Conservation (phyloP, 495 filamentous ascomycete species). For the Clavariopsis aquatica region DNA sequence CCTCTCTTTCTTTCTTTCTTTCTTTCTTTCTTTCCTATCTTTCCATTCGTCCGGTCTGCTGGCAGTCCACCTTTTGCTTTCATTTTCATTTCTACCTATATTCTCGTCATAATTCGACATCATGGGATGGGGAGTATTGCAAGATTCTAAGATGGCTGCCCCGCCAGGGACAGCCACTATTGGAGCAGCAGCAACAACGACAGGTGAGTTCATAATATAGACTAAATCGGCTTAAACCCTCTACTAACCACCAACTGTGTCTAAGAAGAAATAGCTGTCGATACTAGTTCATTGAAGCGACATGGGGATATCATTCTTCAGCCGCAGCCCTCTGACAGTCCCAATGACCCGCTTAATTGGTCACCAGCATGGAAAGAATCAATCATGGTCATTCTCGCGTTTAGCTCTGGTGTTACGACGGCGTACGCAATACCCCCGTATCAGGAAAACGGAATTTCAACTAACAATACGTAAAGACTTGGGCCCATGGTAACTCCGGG, state of each 20-base stretch:
- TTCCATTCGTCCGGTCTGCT: constrained; percentile 19
- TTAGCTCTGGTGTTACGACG: constrained; percentile 35
- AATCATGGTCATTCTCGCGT: constrained; percentile 35
- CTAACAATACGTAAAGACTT: constrained; percentile 44
- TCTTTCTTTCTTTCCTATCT: background rate
- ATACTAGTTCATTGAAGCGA: constrained; percentile 23
- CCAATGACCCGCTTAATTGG: constrained; percentile 92
- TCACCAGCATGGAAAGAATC: constrained; percentile 33
- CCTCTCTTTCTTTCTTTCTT: background rate
- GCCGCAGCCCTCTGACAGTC: constrained; percentile 86
- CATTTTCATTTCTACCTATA: constrained; percentile 3
- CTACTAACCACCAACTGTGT: background rate
- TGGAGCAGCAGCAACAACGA: constrained; percentile 13
- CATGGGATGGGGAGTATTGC: constrained; percentile 32
- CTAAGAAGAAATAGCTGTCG: constrained; percentile 6
- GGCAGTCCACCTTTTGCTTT: constrained; percentile 22
- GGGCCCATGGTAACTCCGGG: constrained; percentile 70
- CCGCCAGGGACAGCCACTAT: constrained; percentile 33
- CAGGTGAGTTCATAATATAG: constrained; percentile 1
- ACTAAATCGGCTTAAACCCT: no score
- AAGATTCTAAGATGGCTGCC: constrained; percentile 29
- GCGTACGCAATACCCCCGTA: constrained; percentile 10
- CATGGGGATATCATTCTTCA: constrained; percentile 87
- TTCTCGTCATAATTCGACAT: background rate
- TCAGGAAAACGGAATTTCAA: background rate